Percentiles rank a stretch among this genome's conserved stretches.
These are phyloP conservation scores for Vitis riparia DNA, from an alignment of 164 flowering plant genomes.

Conservation along the genomic window DNA sequence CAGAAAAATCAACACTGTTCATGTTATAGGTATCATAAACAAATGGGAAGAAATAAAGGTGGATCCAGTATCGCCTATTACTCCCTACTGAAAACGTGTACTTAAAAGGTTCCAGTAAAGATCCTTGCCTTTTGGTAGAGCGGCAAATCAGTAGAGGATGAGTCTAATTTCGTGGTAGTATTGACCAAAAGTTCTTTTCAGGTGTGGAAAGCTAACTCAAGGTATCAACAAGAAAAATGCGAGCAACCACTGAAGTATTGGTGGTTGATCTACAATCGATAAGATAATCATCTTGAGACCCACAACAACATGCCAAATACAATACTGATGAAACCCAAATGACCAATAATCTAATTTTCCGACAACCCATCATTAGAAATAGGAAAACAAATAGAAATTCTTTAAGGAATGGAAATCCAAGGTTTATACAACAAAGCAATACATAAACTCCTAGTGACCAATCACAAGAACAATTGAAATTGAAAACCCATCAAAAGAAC, in stretches of 20 bases:
- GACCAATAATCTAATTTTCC: conserved; percentile 16
- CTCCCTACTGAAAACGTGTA: conserved; percentile 46
- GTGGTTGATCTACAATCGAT: conserved; percentile 65
- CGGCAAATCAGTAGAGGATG: conserved; percentile 23
- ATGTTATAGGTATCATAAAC: conserved; percentile 32
- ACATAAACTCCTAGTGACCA: not conserved
- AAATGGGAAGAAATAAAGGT: conserved; percentile 73
- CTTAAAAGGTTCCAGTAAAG: conserved; percentile 42
- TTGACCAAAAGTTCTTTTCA: conserved; percentile 33
- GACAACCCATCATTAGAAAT: conserved; percentile 30
- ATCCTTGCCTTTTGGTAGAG: conserved; percentile 63
- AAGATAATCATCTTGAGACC: conserved; percentile 55
- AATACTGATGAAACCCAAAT: conserved; percentile 34
- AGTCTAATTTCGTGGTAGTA: conserved; percentile 25
- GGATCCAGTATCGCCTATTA: conserved; percentile 68
- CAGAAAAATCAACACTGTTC: conserved; percentile 50
- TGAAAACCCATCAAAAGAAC: conserved; percentile 5
- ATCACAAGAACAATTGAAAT: conserved; percentile 1
- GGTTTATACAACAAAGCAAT: not conserved
- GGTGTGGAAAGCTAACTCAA: conserved; percentile 50
- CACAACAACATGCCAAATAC: conserved; percentile 22
- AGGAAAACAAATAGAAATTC: not conserved
- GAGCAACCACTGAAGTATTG: conserved; percentile 37
- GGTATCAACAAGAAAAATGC: conserved; percentile 53
- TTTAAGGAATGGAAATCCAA: conserved; percentile 2